Evolutionary conservation across 192 early-diverging fungal genomes (phyloP), one percentile per base, ranked within the genome.

Genomic region (Coemansia sp.): DNA sequence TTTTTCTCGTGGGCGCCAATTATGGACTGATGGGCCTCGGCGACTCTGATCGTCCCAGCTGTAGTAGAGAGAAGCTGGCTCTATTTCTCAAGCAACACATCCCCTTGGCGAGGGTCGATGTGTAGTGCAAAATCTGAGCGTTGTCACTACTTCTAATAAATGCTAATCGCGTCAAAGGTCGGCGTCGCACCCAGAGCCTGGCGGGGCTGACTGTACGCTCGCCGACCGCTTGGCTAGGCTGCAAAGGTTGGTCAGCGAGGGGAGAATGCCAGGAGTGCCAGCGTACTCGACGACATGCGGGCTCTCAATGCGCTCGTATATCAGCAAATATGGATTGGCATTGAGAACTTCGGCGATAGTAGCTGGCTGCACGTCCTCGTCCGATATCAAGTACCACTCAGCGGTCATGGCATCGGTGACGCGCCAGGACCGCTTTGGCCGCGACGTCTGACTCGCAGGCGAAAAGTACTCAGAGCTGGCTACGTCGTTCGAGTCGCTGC

Each of bases 261-360:
- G 72, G 23, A 80, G 53, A 7, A 80, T 75, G n/a, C 72, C 64
- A 13, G 77, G 73, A 13, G 77, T 68, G 8, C 72, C 72, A 1
- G 63, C 48, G 43, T 80, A 80, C 18, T 55, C 66, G 2, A 59
- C 43, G 10, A 73, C 31, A 28, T 68, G 68, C 25, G 72, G 61
- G 18, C 65, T 61, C 33, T 80, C 77, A 11, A 80, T 71, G 43
- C 74, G 87, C 67, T 92, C 88, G 62, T 92, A 92, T 16, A 92
- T 64, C 20, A 89, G 76, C 82, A 92, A 82, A 52, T 90, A 92
- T 6, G 90, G 90, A 60, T 92, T 92, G 3, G 88, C 79, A n/a
- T 77, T 68, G 62, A 92, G 69, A 6, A 90, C 90, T 59, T 86
- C 79, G 6, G 86, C 70, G 6, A 90, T 34, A 0, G 84, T 68